A percentile compares a stretch with the other conserved stretches of the same genome.
Evolutionary conservation across 306 rosid species (phyloP).

Genomic region (Ammopiptanthus mongolicus): DNA sequence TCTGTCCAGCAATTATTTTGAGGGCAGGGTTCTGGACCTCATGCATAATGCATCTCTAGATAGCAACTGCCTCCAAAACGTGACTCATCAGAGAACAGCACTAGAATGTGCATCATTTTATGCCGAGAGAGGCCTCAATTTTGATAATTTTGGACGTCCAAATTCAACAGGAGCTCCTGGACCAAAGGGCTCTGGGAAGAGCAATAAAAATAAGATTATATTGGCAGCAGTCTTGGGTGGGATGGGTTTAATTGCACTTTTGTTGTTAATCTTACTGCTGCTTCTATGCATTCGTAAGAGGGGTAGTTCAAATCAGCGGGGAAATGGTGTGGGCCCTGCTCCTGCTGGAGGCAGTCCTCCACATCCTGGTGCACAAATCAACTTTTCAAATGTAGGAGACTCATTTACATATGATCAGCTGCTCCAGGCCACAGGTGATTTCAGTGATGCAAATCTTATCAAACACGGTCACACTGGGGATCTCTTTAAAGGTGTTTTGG

Average conservation of each 20-base stretch:
- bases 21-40: conserved; percentile 55
- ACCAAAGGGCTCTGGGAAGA: conserved; percentile 34
- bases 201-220: conserved; percentile 50
- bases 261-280: conserved; percentile 29
- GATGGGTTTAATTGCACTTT: conserved; percentile 44
- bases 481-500: conserved; percentile 68
- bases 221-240: conserved; percentile 79
- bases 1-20: conserved; percentile 68
- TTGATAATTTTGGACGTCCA: conserved; percentile 61
- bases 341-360: conserved; percentile 43
- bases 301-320: conserved; percentile 41
- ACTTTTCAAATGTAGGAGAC: conserved; percentile 65
- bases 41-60: conserved; percentile 41
- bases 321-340: conserved; percentile 51
- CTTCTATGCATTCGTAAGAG: conserved; percentile 38
- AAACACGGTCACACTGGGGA: conserved; percentile 88
- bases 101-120: conserved; percentile 65
- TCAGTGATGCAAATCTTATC: conserved; percentile 56
- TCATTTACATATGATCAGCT: conserved; percentile 66
- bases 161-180: conserved; percentile 35
- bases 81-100: conserved; percentile 47
- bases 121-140: conserved; percentile 48
- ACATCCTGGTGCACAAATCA: conserved; percentile 38
- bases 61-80: conserved; percentile 65
- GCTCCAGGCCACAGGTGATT: conserved; percentile 71